These are phyloP conservation scores for Leptoxyphium fumago DNA, from an alignment of 2,329 filamentous ascomycete species.

Conservation along the genomic window DNA sequence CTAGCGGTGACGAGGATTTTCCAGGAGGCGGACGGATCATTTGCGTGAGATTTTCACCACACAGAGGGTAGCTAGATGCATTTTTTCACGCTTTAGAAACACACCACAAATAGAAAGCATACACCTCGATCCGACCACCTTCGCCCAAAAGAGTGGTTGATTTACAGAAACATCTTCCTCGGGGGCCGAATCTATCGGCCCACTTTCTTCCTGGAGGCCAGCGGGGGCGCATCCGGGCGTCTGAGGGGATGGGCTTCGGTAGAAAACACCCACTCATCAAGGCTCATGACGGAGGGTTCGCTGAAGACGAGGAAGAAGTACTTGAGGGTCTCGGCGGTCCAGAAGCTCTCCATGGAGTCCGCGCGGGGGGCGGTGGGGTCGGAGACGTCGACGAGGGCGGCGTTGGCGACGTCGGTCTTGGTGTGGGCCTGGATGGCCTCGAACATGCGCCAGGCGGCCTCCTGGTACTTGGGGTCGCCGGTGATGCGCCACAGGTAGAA, in stretches of 20 bases:
- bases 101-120: too few species aligned
- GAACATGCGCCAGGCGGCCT: slow-evolving; percentile 65
- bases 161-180: background rate
- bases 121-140: too few species aligned
- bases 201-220: background rate
- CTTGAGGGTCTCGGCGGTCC: slow-evolving; percentile 67
- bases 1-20: slow-evolving; percentile 38
- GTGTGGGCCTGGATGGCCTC: slow-evolving; percentile 46
- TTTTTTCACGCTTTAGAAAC: too few species aligned
- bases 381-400: slow-evolving; percentile 52
- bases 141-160: too few species aligned
- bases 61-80: too few species aligned
- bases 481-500: slow-evolving; percentile 66
- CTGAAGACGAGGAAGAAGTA: slow-evolving; percentile 29
- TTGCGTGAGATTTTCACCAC: too few species aligned
- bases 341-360: slow-evolving; percentile 64
- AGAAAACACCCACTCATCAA: slow-evolving; percentile 32
- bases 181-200: background rate
- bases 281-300: slow-evolving; percentile 22
- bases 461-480: slow-evolving; percentile 48
- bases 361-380: slow-evolving; percentile 25
- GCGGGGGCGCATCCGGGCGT: slow-evolving; percentile 2
- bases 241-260: slow-evolving; percentile 31
- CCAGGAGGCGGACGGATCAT: slow-evolving; percentile 10
- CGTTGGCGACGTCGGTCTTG: slow-evolving; percentile 46